Evolutionary conservation across 2,329 filamentous ascomycete genomes (phyloP).

Genomic region (Magnaporthiopsis rhizophila): DNA sequence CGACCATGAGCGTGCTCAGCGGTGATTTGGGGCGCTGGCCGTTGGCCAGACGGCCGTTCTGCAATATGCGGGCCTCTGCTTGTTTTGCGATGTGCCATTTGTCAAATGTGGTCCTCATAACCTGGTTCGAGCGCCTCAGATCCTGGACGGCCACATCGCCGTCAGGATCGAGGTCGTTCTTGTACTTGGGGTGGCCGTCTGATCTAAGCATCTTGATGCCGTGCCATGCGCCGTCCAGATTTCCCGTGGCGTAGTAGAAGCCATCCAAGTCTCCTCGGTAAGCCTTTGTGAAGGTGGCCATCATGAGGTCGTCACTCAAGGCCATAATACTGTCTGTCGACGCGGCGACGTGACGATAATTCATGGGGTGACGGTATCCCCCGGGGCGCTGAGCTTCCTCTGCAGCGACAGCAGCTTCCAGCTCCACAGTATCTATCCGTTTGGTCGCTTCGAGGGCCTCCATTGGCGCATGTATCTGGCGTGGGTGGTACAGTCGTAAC

Average conservation of each 20-base stretch:
- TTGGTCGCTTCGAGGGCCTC: neutral
- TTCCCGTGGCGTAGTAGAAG: conserved; percentile 14
- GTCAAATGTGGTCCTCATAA: neutral
- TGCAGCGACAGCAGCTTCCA: neutral
- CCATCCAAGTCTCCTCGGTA: conserved; percentile 14
- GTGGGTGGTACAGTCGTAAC: neutral
- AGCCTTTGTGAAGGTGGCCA: conserved; percentile 19
- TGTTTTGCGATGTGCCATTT: neutral
- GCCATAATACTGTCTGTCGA: conserved; percentile 22
- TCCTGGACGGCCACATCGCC: neutral
- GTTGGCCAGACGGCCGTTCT: neutral
- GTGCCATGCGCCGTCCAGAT: conserved; percentile 23
- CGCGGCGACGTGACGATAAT: conserved; percentile 3
- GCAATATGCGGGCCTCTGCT: neutral
- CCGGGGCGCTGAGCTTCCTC: conserved; percentile 1
- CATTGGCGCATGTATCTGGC: neutral
- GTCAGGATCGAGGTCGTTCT: conserved; percentile 12
- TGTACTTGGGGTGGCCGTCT: conserved; percentile 26
- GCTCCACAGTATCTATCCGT: neutral
- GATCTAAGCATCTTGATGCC: conserved; percentile 24
- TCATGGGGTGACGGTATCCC: conserved; percentile 1
- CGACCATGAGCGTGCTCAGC: conserved; percentile 9
- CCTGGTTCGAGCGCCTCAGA: neutral
- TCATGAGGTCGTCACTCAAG: conserved; percentile 23
- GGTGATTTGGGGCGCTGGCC: neutral